Base-by-base conservation (phyloP, 148 eudicot species). In the Limonium bicolor region DNA sequence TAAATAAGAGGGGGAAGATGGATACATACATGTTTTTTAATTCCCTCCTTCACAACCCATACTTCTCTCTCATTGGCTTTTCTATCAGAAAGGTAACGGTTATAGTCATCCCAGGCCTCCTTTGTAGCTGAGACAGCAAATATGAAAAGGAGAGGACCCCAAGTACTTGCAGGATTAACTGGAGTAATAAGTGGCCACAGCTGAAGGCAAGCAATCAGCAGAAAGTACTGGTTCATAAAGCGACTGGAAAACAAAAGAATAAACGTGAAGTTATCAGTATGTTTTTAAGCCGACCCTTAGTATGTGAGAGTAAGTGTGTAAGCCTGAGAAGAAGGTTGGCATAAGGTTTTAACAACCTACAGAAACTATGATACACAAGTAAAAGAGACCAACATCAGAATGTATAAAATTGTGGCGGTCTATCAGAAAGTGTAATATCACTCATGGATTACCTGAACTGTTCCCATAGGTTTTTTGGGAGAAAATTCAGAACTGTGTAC, bases 61-160 rank as follows among this genome's bases (percentile, higher is more conserved):
- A 90, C 87, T 84, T 84, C 76, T 65, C 78, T 90, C 69, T 84
- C 97, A 56, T 90, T 90, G 28, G 97, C 95, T 54, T 84, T 84
- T 66, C 75, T 80, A 62, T 90, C 97, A 16, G 88, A 90, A 43
- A 90, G 81, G 71, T 72, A 77, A 58, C 97, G 80, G 56, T 85
- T 66, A 62, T 90, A 80, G 65, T 90, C 97, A 80, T 90, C 97
- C 97, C 97, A 90, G 18, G 87, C 97, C 65, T 90, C 97, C 71
- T 90, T 90, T 36, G 80, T 61, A 39, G 97, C 97, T 5, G 97
- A 84, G 27, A 90, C 85, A 11, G 97, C 84, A 64, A 90, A 90
- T 66, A 90, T 90, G 56, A 90, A 78, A 62, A 90, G 64, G 40
- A 90, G 86, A 10, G 95, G 97, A 40, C 95, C 95, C 97, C 97